Evolutionary conservation across 148 eudicot genomes (phyloP).

Genomic region (Selenicereus undatus): DNA sequence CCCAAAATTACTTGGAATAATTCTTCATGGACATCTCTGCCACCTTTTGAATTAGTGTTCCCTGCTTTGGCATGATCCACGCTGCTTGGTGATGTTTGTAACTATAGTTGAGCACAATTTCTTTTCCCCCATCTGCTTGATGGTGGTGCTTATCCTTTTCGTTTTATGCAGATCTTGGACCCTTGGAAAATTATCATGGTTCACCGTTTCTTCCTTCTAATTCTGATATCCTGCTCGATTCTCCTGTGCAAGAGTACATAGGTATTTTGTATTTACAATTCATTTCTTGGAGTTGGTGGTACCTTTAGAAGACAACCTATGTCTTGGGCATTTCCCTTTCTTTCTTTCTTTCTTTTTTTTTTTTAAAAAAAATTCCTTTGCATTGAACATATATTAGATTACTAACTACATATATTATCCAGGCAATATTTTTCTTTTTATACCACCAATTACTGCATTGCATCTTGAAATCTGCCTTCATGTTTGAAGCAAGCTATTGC

Average conservation of each 20-base stretch:
- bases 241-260: conserved; percentile 79
- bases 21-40: not conserved
- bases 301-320: not conserved
- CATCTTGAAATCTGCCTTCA: not conserved
- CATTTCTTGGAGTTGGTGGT: not conserved
- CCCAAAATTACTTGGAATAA: not conserved
- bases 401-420: too few species aligned
- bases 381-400: too few species aligned
- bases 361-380: too few species aligned
- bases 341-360: not conserved
- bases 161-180: conserved; percentile 74
- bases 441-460: not conserved
- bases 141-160: not conserved
- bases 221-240: conserved; percentile 81
- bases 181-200: conserved; percentile 92
- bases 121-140: not conserved
- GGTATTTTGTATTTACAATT: conserved; percentile 59
- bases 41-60: not conserved
- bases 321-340: not conserved
- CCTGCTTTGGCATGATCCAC: not conserved
- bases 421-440: too few species aligned
- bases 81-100: not conserved
- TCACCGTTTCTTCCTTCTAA: conserved; percentile 93
- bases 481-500: too few species aligned
- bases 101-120: not conserved